Evolutionary conservation across 495 filamentous ascomycete species (phyloP), one percentile per base, ranked within the genome.

Genomic region (Daldinia childiae): DNA sequence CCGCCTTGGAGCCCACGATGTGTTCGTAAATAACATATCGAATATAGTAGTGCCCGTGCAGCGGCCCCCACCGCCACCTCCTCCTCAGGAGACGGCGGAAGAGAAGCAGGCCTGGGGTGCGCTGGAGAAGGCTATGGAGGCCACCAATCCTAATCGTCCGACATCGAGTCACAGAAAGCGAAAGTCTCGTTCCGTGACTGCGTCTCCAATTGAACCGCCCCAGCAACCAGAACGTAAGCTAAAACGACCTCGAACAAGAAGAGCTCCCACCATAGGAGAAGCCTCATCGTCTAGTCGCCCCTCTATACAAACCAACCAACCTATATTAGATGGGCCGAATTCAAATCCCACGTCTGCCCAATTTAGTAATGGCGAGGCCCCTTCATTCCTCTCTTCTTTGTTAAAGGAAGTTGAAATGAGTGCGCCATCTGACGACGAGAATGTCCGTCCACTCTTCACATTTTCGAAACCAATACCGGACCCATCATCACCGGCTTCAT

Each of bases 81-180:
- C 86, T 1, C 85, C 88, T 36, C 86, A 86, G 11, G 91, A 94
- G 79, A 90, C 91, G 0, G 81, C 89, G 11, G 93, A 97, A 62
- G 94, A 96, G 75, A 85, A 90, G 68, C 85, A 88, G 30, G 94
- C 94, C 11, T 98, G 94, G 94, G 92, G 94, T 59, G 92, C 90
- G 21, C 89, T 97, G 62, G 93, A 98, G 69, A 91, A 89, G 68
- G 92, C 93, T 38, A 87, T 91, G 72, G 90, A 93, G 32, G 85
- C 89, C 21, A 87, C 91, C 58, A 69, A 64, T n/a, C 69, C 79
- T 14, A 82, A 80, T 51, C 64, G 57, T 11, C 39, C 62, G 7
- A 70, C 68, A 45, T 75, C 76, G 41, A 78, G 54, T 61, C 74
- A 74, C 21, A 81, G 92, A 51, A 97, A 97, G 79, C 86, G 93